Base-by-base conservation (phyloP, 2,329 filamentous ascomycete species). In the Fusarium ramigenum region DNA sequence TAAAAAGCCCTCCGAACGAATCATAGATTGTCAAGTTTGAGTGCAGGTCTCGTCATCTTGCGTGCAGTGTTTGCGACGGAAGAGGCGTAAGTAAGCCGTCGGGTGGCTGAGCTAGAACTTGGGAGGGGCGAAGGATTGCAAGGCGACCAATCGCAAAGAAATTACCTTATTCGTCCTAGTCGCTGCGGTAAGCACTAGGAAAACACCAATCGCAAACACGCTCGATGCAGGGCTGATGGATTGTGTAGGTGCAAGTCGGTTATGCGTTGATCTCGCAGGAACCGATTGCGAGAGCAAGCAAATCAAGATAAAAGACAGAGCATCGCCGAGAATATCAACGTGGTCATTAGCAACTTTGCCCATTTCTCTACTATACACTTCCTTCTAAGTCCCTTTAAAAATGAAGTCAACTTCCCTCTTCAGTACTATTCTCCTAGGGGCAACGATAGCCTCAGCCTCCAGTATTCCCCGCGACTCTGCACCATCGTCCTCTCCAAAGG, bases 401-500 rank as follows among this genome's bases (percentile, higher is more conserved):
- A 47, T 47, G 44, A 47, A 28, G 25, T 15, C 25, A 47, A 5
- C 44, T 28, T 21, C 44, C 44, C 25, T 47, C 0, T 47, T 47
- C 19, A 47, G 3, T 21, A 3, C 25, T 7, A 15, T 47, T 15
- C 9, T 47, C 6, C 3, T 28, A 0, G 25, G 25, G 6, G 25
- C 19, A 15, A 21, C 44, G 0, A 2, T 47, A 47, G 44, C 12
- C 25, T 47, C 44, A 10, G 8, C 25, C 4, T 10, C 25, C 4
- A 21, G 28, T 7, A 1, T 47, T 2, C 25, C 18, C 6, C 44
- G 44, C 6, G 9, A 2, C 9, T 10, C 19, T 21, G 0, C 0
- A 4, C 44, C 44, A 28, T 47, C 44, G 0, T 1, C 9, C 19
- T 21, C 44, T 21, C 0, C 12, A 10, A 11, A 47, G 0, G 25